Base-by-base conservation (phyloP, 495 filamentous ascomycete species). In the Penicillium coffeae region DNA sequence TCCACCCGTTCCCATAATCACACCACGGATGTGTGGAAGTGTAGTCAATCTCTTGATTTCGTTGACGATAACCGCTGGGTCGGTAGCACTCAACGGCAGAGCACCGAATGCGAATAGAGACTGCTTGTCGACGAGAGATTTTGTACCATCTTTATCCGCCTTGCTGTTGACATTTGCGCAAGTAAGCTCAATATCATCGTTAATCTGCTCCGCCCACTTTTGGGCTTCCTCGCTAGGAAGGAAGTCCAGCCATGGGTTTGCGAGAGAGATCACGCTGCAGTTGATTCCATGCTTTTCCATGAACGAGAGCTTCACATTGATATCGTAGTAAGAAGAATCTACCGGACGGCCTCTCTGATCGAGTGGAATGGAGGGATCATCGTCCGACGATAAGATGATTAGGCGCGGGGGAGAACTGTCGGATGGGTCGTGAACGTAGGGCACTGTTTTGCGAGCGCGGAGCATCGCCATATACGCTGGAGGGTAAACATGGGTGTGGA, bases 231-330 rank as follows among this genome's bases (percentile, higher is more conserved):
- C 54, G 0, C 82, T 55, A 0, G 79, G 70, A 0, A 96, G 71
- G 61, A 95, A 96, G 65, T 96, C 92, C 1, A 97, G 80, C 92
- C 92, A 97, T 1, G 92, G 92, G 63, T 97, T 97, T 18, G 92
- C 92, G 36, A 96, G 85, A 0, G 87, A 91, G 60, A 97, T 81
- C 8, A 96, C 84, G 14, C 88, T 94, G 45, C 82, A 82, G 60
- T 85, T 78, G 58, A 97, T 96, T 19, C 66, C 63, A 61, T 97
- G 92, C 6, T 69, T 77, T 58, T 87, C 75, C 92, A 97, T 97
- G 69, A 97, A 97, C 15, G 76, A 66, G 4, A 96, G 74, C 45
- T 95, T 96, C 47, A 85, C 72, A 3, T 68, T 62, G 46, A 89
- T 81, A 40, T 85, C 82, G 45, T 78, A 84, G 66, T 88, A 93